Evolutionary conservation across 257 asterid genomes (phyloP).

Genomic region (Plantago ovata): DNA sequence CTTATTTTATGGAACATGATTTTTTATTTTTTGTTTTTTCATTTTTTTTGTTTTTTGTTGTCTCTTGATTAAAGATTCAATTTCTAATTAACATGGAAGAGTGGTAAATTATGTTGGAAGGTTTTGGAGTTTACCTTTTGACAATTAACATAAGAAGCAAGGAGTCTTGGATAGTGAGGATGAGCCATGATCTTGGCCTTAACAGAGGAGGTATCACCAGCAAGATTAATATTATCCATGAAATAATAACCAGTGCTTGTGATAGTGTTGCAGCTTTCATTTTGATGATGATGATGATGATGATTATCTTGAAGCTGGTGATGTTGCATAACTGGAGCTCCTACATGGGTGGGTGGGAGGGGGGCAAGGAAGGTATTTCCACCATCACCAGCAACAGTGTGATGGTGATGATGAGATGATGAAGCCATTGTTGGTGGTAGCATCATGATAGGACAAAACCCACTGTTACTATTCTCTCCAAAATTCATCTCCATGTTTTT

Average conservation of each 20-base stretch:
- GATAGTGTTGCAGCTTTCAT: constrained; percentile 17
- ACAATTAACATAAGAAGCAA: constrained; percentile 75
- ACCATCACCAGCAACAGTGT: constrained; percentile 20
- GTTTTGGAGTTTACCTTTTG: constrained; percentile 79
- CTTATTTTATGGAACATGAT: too few relatives aligned
- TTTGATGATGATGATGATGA: constrained; percentile 1
- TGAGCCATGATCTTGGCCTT: constrained; percentile 89
- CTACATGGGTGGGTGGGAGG: constrained; percentile 21
- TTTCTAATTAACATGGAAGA: too few relatives aligned
- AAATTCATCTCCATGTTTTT: constrained; percentile 38
- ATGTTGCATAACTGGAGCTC: constrained; percentile 32
- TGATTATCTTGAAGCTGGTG: constrained; percentile 28
- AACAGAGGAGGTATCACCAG: constrained; percentile 23
- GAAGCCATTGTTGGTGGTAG: constrained; percentile 42
- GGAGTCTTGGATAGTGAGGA: constrained; percentile 83
- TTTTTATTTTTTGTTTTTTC: too few relatives aligned
- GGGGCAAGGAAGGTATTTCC: constrained; percentile 37
- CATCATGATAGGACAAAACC: constrained; percentile 53
- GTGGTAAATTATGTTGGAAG: too few relatives aligned
- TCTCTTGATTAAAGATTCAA: too few relatives aligned
- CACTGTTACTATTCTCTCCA: constrained; percentile 39
- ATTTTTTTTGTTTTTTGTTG: too few relatives aligned
- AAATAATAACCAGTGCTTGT: constrained; percentile 54
- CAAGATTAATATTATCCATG: constrained; percentile 40
- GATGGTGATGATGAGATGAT: constrained; percentile 19